Percentiles rank a stretch among this genome's conserved stretches.
phyloP scores from a whole-genome alignment of 768 basidiomycete species.

The Boletales sp. region DNA sequence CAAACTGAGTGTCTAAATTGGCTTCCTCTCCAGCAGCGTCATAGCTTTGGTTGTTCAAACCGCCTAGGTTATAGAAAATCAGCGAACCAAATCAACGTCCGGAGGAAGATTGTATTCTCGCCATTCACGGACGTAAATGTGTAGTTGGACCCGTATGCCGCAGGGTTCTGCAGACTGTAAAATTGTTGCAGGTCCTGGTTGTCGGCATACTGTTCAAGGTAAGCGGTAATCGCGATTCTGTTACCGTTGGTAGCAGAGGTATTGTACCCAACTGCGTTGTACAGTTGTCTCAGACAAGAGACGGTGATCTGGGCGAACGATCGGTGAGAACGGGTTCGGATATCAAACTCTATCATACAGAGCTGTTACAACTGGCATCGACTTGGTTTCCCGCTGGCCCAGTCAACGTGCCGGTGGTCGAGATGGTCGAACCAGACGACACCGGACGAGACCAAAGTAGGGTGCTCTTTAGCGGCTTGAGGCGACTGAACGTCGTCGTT shows the following conservation, averaged over 20 bases:
- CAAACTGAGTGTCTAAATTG: constrained; percentile 65
- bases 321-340: neutral
- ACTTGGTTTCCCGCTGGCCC: constrained; percentile 36
- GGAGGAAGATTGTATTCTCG: constrained; percentile 14
- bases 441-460: constrained; percentile 28
- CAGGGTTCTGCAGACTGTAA: constrained; percentile 45
- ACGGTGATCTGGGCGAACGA: constrained; percentile 40
- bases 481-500: constrained; percentile 61
- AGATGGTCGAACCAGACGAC: neutral
- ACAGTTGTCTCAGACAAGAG: constrained; percentile 51
- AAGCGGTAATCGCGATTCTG: constrained; percentile 52
- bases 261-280: constrained; percentile 47
- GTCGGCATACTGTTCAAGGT: constrained; percentile 54
- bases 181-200: constrained; percentile 48
- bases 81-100: constrained; percentile 3
- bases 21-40: constrained; percentile 59
- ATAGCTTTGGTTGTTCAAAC: constrained; percentile 53
- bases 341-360: constrained; percentile 10
- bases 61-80: constrained; percentile 39
- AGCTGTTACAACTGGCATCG: constrained; percentile 46
- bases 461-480: constrained; percentile 41
- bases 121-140: constrained; percentile 54
- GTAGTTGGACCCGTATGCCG: constrained; percentile 49
- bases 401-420: constrained; percentile 16
- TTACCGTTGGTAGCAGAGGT: constrained; percentile 45